Conservation (phyloP, 352 stramenopile species). For the Globisporangium solare region DNA sequence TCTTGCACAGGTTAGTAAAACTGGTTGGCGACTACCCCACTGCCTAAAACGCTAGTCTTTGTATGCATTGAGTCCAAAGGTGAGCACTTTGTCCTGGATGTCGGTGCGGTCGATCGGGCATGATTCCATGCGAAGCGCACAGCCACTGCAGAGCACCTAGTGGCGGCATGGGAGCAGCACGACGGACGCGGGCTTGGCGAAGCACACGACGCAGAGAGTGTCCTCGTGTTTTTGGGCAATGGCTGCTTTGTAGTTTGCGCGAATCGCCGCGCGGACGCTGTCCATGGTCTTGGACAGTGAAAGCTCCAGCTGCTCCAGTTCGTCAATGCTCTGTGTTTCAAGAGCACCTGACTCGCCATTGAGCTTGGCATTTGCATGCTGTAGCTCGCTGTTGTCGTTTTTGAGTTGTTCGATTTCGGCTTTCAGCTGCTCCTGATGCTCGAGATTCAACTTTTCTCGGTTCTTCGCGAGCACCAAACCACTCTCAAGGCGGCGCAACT, state of each 20-base stretch:
- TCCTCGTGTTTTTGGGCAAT: slow-evolving; percentile 18
- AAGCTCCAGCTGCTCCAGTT: slow-evolving; percentile 41
- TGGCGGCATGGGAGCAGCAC: slow-evolving; percentile 56
- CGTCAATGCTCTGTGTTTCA: slow-evolving; percentile 21
- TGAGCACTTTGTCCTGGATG: slow-evolving; percentile 63
- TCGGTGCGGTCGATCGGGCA: slow-evolving; percentile 58
- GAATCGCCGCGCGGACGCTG: slow-evolving; percentile 23
- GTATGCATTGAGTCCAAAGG: slow-evolving; percentile 54
- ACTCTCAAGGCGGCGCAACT: slow-evolving; percentile 23
- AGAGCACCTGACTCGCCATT: slow-evolving; percentile 21
- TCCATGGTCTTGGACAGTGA: slow-evolving; percentile 23
- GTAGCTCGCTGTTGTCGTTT: slow-evolving; percentile 22
- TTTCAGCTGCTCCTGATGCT: slow-evolving; percentile 33
- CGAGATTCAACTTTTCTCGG: slow-evolving; percentile 18
- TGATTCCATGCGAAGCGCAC: slow-evolving; percentile 36
- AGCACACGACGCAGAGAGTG: slow-evolving; percentile 51
- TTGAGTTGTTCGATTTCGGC: slow-evolving; percentile 18
- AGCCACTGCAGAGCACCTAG: slow-evolving; percentile 53
- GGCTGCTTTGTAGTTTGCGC: slow-evolving; percentile 24
- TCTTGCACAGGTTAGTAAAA: slow-evolving; percentile 1
- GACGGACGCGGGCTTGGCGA: slow-evolving; percentile 39
- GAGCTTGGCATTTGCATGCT: slow-evolving; percentile 16
- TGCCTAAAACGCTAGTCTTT: slow-evolving; percentile 2
- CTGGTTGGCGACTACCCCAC: not conserved
- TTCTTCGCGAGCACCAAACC: slow-evolving; percentile 31